These are phyloP conservation scores for Fraxinus excelsior DNA, from an alignment of 257 asterid species.

Conservation along the genomic window DNA sequence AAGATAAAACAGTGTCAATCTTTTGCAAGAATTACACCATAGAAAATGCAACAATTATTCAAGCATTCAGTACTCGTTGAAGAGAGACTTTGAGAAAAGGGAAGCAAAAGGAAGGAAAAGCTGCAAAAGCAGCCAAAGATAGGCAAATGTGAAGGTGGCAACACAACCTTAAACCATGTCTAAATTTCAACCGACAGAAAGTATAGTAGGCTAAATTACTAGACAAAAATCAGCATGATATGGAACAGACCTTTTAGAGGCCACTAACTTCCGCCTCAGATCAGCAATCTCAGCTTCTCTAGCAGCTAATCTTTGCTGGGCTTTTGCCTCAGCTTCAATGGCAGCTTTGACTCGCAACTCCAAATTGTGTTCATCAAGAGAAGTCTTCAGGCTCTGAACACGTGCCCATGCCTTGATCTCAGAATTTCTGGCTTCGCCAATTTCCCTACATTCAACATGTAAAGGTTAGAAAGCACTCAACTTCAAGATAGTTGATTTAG, in stretches of 20 bases:
- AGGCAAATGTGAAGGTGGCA: neutral
- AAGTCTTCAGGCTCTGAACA: constrained; percentile 73
- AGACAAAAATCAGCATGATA: constrained; percentile 9
- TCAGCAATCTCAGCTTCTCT: constrained; percentile 94
- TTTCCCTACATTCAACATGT: constrained; percentile 60
- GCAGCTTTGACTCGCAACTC: constrained; percentile 91
- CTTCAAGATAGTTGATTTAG: constrained; percentile 2
- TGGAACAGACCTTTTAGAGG: constrained; percentile 66
- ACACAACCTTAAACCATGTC: constrained; percentile 9
- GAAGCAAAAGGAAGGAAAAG: neutral
- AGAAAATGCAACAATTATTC: constrained; percentile 17
- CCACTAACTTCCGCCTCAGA: constrained; percentile 74
- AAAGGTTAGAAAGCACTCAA: constrained; percentile 19
- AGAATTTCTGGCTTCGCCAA: constrained; percentile 66
- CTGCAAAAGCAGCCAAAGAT: constrained; percentile 1
- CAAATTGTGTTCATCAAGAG: constrained; percentile 84
- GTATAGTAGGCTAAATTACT: neutral
- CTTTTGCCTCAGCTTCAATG: constrained; percentile 89
- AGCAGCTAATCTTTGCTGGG: constrained; percentile 94
- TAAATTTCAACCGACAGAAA: constrained; percentile 9
- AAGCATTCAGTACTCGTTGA: constrained; percentile 6
- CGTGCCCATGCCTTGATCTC: constrained; percentile 92
- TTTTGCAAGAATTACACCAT: neutral
- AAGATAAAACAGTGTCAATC: neutral
- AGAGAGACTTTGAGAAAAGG: neutral